phyloP scores from a whole-genome alignment of 129 eudicot species.

The Deinandra increscens region DNA sequence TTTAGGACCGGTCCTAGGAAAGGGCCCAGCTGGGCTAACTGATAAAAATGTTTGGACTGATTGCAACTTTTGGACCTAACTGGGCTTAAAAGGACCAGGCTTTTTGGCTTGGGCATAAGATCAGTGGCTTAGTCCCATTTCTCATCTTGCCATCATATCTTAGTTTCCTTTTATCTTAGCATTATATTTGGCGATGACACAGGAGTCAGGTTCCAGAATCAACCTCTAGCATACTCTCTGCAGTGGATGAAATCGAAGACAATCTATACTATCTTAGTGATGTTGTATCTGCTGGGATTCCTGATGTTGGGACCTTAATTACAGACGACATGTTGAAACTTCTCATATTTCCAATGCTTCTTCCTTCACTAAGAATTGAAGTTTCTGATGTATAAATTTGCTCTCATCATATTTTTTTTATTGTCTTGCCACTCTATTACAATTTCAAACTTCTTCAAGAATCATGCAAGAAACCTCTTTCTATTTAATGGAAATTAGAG shows the following conservation, averaged over 20 bases:
- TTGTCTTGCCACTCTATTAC: conserved; percentile 6
- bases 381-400: conserved; percentile 42
- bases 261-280: conserved; percentile 86
- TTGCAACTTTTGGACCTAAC: conserved; percentile 8
- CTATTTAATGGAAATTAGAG: not conserved
- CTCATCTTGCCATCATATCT: not conserved
- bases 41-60: not conserved
- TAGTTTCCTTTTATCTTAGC: conserved; percentile 8
- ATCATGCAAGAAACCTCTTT: not conserved
- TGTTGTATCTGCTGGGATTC: conserved; percentile 97
- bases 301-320: conserved; percentile 83
- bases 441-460: not conserved
- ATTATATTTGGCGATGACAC: conserved; percentile 24
- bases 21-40: not conserved
- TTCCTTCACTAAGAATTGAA: conserved; percentile 68
- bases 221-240: conserved; percentile 52
- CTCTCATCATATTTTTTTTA: conserved; percentile 22
- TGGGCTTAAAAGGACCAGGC: not conserved
- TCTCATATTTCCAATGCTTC: conserved; percentile 78
- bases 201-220: conserved; percentile 54
- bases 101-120: not conserved
- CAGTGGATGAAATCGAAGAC: conserved; percentile 95
- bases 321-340: conserved; percentile 68
- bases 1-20: not conserved
- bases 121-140: not conserved